phyloP scores from a whole-genome alignment of 2,329 filamentous ascomycete genomes.

The Alternaria sp. region DNA sequence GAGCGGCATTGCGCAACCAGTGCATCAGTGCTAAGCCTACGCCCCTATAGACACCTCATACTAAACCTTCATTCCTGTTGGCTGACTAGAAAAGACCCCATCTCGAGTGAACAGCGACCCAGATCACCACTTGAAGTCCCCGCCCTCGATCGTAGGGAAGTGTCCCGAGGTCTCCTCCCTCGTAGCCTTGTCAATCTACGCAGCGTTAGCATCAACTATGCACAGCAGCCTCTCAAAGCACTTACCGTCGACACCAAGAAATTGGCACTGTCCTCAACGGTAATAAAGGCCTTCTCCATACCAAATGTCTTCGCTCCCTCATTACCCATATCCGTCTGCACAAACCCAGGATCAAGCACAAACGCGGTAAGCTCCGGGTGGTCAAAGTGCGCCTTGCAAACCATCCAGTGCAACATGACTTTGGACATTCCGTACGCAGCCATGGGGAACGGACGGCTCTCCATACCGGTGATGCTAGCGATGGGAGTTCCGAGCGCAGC shows the following conservation, averaged over 20 bases:
- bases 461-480: background rate
- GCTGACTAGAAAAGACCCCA: fast-evolving
- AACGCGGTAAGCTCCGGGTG: background rate
- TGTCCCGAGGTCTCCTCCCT: background rate
- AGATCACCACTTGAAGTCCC: background rate
- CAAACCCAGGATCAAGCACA: background rate
- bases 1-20: background rate
- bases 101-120: background rate
- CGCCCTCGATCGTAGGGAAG: background rate
- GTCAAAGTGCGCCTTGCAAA: background rate
- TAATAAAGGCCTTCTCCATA: background rate
- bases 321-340: background rate
- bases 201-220: background rate
- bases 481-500: background rate
- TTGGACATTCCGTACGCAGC: background rate
- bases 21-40: background rate
- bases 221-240: background rate
- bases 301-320: background rate
- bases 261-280: background rate
- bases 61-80: background rate
- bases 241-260: background rate
- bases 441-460: background rate
- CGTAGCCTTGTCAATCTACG: background rate
- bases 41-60: background rate
- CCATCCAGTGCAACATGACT: background rate